Evolutionary conservation across 129 eudicot genomes (phyloP).

Genomic region (Glebionis coronaria): DNA sequence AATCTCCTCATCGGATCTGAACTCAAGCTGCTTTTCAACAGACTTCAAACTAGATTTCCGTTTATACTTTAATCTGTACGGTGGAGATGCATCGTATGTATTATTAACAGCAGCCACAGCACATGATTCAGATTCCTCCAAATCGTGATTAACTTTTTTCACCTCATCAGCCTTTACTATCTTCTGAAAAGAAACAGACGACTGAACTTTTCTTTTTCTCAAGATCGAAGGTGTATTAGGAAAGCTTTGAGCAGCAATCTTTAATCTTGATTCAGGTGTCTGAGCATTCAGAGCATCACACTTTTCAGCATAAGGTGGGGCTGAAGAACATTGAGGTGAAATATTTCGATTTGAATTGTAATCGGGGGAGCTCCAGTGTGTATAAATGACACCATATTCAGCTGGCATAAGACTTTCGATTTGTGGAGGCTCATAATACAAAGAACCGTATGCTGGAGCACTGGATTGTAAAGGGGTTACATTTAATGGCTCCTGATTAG

Average conservation of each 20-base stretch:
- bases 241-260: conserved; percentile 84
- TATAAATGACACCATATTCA: conserved; percentile 33
- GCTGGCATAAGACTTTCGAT: conserved; percentile 32
- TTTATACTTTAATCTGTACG: conserved; percentile 65
- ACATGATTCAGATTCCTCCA: conserved; percentile 32
- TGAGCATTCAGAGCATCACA: conserved; percentile 34
- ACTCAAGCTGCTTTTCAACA: conserved; percentile 87
- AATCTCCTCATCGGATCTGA: conserved; percentile 45
- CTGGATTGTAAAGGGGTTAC: conserved; percentile 38
- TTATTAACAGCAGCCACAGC: conserved; percentile 34
- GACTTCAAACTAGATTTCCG: conserved; percentile 58
- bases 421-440: conserved; percentile 73
- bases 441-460: conserved; percentile 49
- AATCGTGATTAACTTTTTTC: conserved; percentile 19
- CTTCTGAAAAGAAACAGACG: conserved; percentile 29
- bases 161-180: conserved; percentile 32
- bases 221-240: conserved; percentile 85
- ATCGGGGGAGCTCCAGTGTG: conserved; percentile 38
- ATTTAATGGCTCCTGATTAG: conserved; percentile 28
- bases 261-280: conserved; percentile 76
- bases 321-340: conserved; percentile 43
- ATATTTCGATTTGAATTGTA: conserved; percentile 26
- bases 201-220: conserved; percentile 62
- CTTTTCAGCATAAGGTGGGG: conserved; percentile 65
- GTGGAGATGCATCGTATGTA: conserved; percentile 73